Evolutionary conservation across 2,329 filamentous ascomycete species (phyloP).

Genomic region (Fusarium sp.): DNA sequence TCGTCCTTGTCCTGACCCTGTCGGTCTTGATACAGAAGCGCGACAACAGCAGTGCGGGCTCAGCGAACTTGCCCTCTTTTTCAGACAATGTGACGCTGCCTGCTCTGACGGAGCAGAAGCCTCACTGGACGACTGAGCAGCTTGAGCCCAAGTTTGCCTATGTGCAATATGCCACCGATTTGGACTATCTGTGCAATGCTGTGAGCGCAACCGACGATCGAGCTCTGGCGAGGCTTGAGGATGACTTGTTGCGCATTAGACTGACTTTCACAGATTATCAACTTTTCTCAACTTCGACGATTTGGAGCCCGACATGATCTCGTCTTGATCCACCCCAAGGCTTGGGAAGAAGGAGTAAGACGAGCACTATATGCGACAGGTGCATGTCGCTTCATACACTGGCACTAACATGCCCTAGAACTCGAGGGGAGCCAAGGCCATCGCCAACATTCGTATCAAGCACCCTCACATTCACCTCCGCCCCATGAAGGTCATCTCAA

Average conservation of each 20-base stretch:
- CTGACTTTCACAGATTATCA: neutral
- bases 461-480: conserved; percentile 10
- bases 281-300: neutral
- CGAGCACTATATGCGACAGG: neutral
- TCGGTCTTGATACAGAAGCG: neutral
- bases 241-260: neutral
- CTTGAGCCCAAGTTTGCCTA: neutral
- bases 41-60: neutral
- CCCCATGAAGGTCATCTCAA: conserved; percentile 11
- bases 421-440: neutral
- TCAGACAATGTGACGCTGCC: neutral
- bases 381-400: neutral
- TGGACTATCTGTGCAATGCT: neutral
- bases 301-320: neutral
- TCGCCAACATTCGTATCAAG: neutral
- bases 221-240: neutral
- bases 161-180: neutral
- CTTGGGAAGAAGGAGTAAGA: neutral
- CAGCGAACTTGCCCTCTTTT: neutral
- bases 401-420: neutral
- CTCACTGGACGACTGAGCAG: neutral
- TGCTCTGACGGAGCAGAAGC: neutral
- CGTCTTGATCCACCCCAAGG: neutral
- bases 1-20: neutral
- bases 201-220: neutral